Evolutionary conservation across 805 yeast genomes (phyloP), one percentile per base, ranked within the genome.

Genomic region (Clavispora asparagi): DNA sequence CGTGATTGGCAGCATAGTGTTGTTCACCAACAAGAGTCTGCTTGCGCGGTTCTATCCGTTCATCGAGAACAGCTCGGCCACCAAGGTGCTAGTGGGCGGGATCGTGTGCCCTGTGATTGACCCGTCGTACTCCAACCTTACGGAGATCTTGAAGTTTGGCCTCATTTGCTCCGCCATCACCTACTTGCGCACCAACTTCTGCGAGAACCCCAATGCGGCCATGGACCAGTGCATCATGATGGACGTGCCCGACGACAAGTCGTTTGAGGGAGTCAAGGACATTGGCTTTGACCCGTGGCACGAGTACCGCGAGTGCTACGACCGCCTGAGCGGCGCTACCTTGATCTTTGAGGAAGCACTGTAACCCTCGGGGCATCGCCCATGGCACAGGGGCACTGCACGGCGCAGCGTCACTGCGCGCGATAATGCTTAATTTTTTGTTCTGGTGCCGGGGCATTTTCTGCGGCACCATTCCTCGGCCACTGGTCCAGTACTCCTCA

Each of bases 121-220:
- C 50, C 78, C 79, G 16, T 67, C 68, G 38, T 78, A 78, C 56
- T 71, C 75, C 26, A 77, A 76, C 49, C 68, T 80, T 53, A 71
- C 76, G 7, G 79, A 77, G 44, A 78, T 79, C 3, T 76, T 80
- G 61, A 76, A 71, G 47, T 68, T 74, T 51, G 85, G 85, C 0
- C 69, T 80, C 47, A 75, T 81, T 9, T 79, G 83, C 50, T 74
- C 83, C 7, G 57, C 53, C 10, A 48, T 55, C 28, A 55, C 57
- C 8, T 52, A 50, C 33, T 46, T 54, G 14, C 58, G 49, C 56
- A 60, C 47, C 7, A 58, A 60, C 39, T 58, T 59, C 45, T 58
- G 53, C 33, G 70, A 62, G 25, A 57, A 57, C 10, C 35, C 50
- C 13, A 52, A 50, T 6, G 43, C 49, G 35, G 43, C 45, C 41